These are phyloP conservation scores for Penicillium glabrum DNA, from an alignment of 2,329 filamentous ascomycete genomes.

Conservation along the genomic window DNA sequence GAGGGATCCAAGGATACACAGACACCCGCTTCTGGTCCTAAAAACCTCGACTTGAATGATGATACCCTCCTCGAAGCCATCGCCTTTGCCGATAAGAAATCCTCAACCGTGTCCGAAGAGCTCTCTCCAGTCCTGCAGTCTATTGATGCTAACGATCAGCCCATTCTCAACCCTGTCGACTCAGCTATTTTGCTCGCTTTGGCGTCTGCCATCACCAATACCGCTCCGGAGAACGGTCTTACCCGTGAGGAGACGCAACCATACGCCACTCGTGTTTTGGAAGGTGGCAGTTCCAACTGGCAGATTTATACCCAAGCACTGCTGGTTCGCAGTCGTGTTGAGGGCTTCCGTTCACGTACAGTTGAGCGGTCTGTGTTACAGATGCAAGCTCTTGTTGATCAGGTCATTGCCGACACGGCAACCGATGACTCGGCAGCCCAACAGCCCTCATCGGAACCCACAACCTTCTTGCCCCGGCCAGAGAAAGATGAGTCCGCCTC, in stretches of 20 bases:
- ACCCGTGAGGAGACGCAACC: conserved; percentile 93
- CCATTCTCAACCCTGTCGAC: conserved; percentile 77
- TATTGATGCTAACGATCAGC: conserved; percentile 77
- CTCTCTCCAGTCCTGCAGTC: conserved; percentile 63
- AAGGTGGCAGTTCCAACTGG: conserved; percentile 92
- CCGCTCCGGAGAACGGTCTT: conserved; percentile 76
- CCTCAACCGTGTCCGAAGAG: conserved; percentile 41
- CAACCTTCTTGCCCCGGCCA: conserved; percentile 77
- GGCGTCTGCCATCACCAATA: conserved; percentile 88
- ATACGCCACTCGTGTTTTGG: conserved; percentile 83
- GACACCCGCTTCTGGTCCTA: conserved; percentile 52
- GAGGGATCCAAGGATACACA: conserved; percentile 25
- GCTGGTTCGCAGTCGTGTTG: conserved; percentile 83
- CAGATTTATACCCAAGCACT: conserved; percentile 95
- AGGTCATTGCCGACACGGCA: conserved; percentile 84
- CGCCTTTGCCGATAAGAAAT: conserved; percentile 63
- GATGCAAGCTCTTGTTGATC: conserved; percentile 91
- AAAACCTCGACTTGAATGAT: conserved; percentile 78
- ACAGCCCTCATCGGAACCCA: conserved; percentile 51
- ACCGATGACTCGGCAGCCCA: conserved; percentile 39
- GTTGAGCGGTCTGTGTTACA: conserved; percentile 87
- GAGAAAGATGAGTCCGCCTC: conserved; percentile 73
- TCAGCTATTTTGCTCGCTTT: conserved; percentile 79
- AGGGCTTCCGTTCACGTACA: conserved; percentile 82
- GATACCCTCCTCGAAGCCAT: conserved; percentile 91